Base-by-base conservation (phyloP, 768 basidiomycete species). In the Wakefieldia striispora region DNA sequence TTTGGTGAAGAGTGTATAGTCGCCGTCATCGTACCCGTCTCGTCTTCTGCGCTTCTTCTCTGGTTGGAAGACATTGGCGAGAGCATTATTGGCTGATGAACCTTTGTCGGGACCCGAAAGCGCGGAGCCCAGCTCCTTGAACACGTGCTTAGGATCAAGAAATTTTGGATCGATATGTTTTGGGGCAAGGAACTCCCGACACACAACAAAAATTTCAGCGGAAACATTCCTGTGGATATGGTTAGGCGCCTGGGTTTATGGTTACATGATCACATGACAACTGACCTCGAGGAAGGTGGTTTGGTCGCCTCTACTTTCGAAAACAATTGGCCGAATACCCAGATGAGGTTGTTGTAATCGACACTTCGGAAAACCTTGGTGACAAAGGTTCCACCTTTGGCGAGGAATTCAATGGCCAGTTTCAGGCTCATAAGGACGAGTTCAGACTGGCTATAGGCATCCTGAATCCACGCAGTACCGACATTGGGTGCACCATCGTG, bases 401-500 rank as follows among this genome's bases (percentile, higher is more conserved):
- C 74, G 50, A 99, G 78, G 65, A 98, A 98, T 61, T 97, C 95
- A 45, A 91, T 92, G 9, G 95, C 95, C 40, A 98, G 82, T 70
- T 95, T 97, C 60, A 97, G 73, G 71, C 86, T 88, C 87, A 89
- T 94, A 51, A 98, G 78, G 45, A 97, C 97, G 51, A 98, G 84
- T 69, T 99, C 97, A 26, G 92, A 92, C 65, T 99, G 97, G 54
- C 83, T 83, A 74, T 94, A 99, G 0, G 97, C 97, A 71, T 99
- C 97, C 68, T 98, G 97, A 56, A 97, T 82, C 97, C 97, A 99
- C 12, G 97, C 97, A 11, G 92, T 91, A 75, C 97, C 97, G 68
- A 99, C 97, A 68, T 99, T 99, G 20, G 97, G 97, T 35, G 97
- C 97, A 74, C 97, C 97, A 69, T 99, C 97, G 67, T 99, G 97